Evolutionary conservation across 352 stramenopile genomes (phyloP).

Genomic region (Phytophthora brassicae): DNA sequence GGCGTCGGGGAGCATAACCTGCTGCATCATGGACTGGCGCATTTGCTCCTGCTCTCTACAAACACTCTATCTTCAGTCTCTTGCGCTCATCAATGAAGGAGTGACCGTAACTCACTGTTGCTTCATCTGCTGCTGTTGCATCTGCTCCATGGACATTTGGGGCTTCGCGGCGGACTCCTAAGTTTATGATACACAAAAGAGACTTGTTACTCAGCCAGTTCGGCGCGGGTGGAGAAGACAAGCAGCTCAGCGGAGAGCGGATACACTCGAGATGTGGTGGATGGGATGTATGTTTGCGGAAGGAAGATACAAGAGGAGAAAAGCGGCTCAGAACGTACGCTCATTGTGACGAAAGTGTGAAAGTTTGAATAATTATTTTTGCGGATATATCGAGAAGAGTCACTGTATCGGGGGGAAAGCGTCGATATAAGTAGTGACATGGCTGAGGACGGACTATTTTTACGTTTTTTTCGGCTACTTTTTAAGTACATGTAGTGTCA

Average conservation of each 20-base stretch:
- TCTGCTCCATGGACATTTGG: conserved; percentile 80
- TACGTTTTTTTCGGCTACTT: no score
- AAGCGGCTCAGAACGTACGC: conserved; percentile 16
- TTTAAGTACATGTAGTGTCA: no score
- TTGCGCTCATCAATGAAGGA: background rate
- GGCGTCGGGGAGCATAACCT: conserved; percentile 78
- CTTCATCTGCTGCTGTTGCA: conserved; percentile 85
- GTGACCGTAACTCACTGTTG: conserved; percentile 49
- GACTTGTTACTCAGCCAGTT: background rate
- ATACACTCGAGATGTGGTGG: background rate
- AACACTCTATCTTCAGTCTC: background rate
- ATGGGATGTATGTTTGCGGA: background rate
- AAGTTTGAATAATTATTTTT: no score
- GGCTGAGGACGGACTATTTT: no score
- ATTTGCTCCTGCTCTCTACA: conserved; percentile 77
- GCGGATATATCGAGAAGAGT: no score
- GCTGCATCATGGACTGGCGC: conserved; percentile 71
- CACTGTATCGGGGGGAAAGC: no score
- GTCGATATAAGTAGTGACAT: no score
- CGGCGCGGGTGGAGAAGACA: background rate
- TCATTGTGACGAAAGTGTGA: conserved; percentile 24
- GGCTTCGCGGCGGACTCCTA: conserved; percentile 15
- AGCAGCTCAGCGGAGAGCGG: background rate
- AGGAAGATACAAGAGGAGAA: background rate
- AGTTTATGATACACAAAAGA: background rate